Base-by-base conservation (phyloP, 805 yeast species). In the Starmerella kuoi region DNA sequence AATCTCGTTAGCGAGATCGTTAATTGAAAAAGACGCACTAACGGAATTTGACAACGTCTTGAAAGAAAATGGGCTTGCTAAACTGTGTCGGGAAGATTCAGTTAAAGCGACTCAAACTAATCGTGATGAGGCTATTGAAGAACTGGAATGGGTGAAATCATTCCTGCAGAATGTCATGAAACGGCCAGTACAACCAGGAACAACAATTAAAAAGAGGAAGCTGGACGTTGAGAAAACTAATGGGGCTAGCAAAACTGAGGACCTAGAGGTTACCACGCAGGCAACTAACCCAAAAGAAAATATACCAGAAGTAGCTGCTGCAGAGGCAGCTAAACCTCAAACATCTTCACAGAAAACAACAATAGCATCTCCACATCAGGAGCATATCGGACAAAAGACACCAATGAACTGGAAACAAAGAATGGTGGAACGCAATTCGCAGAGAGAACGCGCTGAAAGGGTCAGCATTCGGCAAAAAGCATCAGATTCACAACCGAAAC, bases 101-200 rank as follows among this genome's bases (percentile, higher is more conserved):
- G 17, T 19, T 9, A 11, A 6, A 8, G 17, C 42, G 4, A 24
- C 24, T 22, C 42, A 18, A 11, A 22, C 35, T 5, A 22, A 31
- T 26, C 40, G 20, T 5, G 27, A n/a, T 8, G 50, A 44, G 40
- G 49, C 45, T 7, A 20, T 27, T 6, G 37, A 23, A 15, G 50
- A 48, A 31, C 39, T 43, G 24, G 22, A 27, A n/a, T 46, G 46
- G 46, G 44, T 43, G 11, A 4, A 8, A n/a, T 33, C 31, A 35
- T 42, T 37, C 31, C 22, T 45, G 22, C 21, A 23, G 12, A 38
- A 37, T 23, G 41, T 40, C 14, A 24, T 22, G 20, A 18, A 43
- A 24, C 42, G 41, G 5, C 34, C 44, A 3, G 6, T 4, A n/a
- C 4, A 8, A 4, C 17, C 17, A 3, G 9, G 22, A 12, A 6